These are phyloP conservation scores for Ormosia emarginata DNA, from an alignment of 306 rosid genomes.

Conservation along the genomic window DNA sequence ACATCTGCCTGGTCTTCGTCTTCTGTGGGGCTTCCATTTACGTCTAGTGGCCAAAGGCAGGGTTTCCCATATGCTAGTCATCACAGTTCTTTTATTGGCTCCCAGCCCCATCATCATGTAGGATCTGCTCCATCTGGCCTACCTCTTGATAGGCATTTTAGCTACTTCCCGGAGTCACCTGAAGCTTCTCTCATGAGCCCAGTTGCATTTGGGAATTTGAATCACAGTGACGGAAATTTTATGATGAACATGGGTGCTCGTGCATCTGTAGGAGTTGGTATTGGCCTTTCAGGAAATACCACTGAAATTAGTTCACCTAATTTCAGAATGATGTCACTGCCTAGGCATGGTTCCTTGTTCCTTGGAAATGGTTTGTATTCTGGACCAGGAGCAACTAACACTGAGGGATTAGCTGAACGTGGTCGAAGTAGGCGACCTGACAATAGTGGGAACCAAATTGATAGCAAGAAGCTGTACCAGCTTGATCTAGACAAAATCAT, in stretches of 20 bases:
- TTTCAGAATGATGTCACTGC: conserved; percentile 72
- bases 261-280: conserved; percentile 48
- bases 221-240: conserved; percentile 53
- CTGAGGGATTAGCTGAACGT: conserved; percentile 63
- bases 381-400: conserved; percentile 47
- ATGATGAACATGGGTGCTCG: conserved; percentile 59
- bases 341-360: conserved; percentile 63
- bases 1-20: conserved; percentile 71
- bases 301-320: conserved; percentile 66
- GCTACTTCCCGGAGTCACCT: conserved; percentile 79
- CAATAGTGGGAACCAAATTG: conserved; percentile 55
- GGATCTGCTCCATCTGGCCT: conserved; percentile 93
- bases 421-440: conserved; percentile 70
- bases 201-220: conserved; percentile 48
- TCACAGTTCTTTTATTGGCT: conserved; percentile 58
- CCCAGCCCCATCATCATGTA: conserved; percentile 67
- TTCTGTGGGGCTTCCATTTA: conserved; percentile 57
- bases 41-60: conserved; percentile 69
- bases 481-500: conserved; percentile 84
- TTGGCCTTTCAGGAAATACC: conserved; percentile 62
- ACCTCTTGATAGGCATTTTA: conserved; percentile 74
- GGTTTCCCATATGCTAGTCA: conserved; percentile 53
- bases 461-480: conserved; percentile 82
- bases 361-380: conserved; percentile 65
- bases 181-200: conserved; percentile 66